A percentile compares a stretch with the other conserved stretches of the same genome.
phyloP scores from a whole-genome alignment of 805 yeast species.

The Cyberlindnera samutprakarnensis region DNA sequence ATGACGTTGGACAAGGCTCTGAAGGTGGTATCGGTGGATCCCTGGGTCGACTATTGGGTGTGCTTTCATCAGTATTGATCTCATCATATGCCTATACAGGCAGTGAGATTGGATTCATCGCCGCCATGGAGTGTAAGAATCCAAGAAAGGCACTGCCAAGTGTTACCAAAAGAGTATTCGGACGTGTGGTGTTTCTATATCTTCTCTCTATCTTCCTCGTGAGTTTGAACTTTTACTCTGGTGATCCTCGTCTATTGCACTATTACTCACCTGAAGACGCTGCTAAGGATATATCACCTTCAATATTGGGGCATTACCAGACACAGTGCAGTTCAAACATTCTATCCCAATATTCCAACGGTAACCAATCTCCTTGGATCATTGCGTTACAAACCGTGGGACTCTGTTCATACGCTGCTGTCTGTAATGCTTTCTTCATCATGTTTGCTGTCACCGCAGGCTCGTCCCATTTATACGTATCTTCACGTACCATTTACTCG shows the following conservation, averaged over 20 bases:
- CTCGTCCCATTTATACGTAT: conserved; percentile 46
- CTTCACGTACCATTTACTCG: conserved; percentile 49
- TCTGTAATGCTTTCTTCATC: conserved; percentile 41
- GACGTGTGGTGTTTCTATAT: conserved; percentile 61
- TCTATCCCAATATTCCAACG: conserved; percentile 10
- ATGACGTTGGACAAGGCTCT: conserved; percentile 52
- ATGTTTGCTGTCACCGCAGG: conserved; percentile 50
- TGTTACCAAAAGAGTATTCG: conserved; percentile 69
- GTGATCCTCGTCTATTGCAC: conserved; percentile 64
- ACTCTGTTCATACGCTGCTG: conserved; percentile 39
- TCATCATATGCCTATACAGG: conserved; percentile 77
- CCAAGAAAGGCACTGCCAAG: conserved; percentile 73
- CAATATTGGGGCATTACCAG: conserved; percentile 1
- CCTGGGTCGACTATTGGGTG: conserved; percentile 51
- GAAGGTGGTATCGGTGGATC: conserved; percentile 51
- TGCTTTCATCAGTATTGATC: conserved; percentile 52
- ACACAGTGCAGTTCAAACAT: conserved; percentile 5
- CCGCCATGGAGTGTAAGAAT: conserved; percentile 80
- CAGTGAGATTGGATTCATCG: conserved; percentile 74
- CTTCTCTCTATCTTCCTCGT: conserved; percentile 60
- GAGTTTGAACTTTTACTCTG: conserved; percentile 66
- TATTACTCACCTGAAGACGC: conserved; percentile 28
- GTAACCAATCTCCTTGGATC: conserved; percentile 51
- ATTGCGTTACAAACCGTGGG: conserved; percentile 50
- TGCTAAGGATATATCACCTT: conserved; percentile 1